These are phyloP conservation scores for Rhypophila decipiens DNA, from an alignment of 495 filamentous ascomycete species.

Conservation along the genomic window DNA sequence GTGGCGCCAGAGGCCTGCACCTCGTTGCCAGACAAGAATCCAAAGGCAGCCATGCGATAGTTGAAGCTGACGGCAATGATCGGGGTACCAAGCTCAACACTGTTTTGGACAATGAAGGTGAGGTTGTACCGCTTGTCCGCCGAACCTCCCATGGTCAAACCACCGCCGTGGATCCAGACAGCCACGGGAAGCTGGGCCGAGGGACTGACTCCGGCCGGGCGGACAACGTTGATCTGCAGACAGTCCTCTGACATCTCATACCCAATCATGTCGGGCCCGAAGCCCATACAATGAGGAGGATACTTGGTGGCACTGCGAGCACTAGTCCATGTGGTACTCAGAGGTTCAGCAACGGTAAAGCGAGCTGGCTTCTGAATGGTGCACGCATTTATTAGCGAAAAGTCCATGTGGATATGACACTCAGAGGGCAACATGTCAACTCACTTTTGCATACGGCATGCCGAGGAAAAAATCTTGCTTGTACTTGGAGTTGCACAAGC, in stretches of 20 bases:
- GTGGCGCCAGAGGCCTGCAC: conserved; percentile 1
- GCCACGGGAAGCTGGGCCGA: conserved; percentile 29
- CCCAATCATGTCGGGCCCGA: conserved; percentile 21
- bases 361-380: conserved; percentile 34
- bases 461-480: conserved; percentile 50
- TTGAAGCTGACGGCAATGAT: conserved; percentile 31
- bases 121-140: conserved; percentile 48
- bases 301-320: conserved; percentile 42
- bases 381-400: too few relatives aligned
- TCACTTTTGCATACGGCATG: conserved; percentile 43
- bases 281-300: conserved; percentile 45
- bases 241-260: conserved; percentile 37
- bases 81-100: conserved; percentile 33
- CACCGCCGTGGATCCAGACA: conserved; percentile 59
- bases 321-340: conserved; percentile 35
- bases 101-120: conserved; percentile 23
- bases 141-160: conserved; percentile 44
- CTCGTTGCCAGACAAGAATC: conserved; percentile 1
- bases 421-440: conserved; percentile 23
- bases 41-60: conserved; percentile 6
- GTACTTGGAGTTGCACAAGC: conserved; percentile 32
- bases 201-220: conserved; percentile 12
- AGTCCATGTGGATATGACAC: too few relatives aligned
- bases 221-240: conserved; percentile 29
- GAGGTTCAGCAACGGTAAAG: conserved; percentile 30